phyloP scores from a whole-genome alignment of 495 filamentous ascomycete genomes.

The Neurospora sublineolata region DNA sequence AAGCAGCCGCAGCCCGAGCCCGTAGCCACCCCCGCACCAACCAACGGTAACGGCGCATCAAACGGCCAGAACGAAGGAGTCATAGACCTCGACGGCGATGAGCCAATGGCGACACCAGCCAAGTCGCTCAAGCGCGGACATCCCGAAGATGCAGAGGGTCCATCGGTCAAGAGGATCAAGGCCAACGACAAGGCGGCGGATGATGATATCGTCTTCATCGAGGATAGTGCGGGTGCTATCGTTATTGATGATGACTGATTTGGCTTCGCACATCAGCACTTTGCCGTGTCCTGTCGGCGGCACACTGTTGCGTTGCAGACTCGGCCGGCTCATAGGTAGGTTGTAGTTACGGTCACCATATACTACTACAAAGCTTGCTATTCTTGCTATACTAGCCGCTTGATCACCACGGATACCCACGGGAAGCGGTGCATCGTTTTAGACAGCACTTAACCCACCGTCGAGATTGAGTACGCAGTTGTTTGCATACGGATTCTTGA shows the following conservation, averaged over 20 bases:
- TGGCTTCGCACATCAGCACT: not conserved
- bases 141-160: constrained; percentile 17
- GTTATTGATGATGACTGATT: constrained; percentile 45
- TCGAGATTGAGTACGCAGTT: constrained; percentile 82
- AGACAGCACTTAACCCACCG: constrained; percentile 64
- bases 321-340: not conserved
- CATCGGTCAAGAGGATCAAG: constrained; percentile 34
- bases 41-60: constrained; percentile 16
- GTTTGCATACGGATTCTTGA: constrained; percentile 67
- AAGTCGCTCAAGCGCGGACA: constrained; percentile 21
- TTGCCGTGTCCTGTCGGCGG: not conserved
- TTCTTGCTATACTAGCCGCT: not conserved
- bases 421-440: constrained; percentile 6
- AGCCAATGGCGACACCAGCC: constrained; percentile 11
- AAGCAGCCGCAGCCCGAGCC: constrained; percentile 18
- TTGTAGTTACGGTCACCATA: not conserved
- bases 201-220: constrained; percentile 41
- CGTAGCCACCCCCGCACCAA: not conserved
- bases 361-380: not conserved
- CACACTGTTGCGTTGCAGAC: not conserved
- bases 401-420: not conserved
- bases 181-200: constrained; percentile 17
- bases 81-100: not conserved
- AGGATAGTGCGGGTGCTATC: constrained; percentile 51
- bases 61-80: constrained; percentile 14